phyloP scores from a whole-genome alignment of 129 eudicot species.

The Mikania micrantha region DNA sequence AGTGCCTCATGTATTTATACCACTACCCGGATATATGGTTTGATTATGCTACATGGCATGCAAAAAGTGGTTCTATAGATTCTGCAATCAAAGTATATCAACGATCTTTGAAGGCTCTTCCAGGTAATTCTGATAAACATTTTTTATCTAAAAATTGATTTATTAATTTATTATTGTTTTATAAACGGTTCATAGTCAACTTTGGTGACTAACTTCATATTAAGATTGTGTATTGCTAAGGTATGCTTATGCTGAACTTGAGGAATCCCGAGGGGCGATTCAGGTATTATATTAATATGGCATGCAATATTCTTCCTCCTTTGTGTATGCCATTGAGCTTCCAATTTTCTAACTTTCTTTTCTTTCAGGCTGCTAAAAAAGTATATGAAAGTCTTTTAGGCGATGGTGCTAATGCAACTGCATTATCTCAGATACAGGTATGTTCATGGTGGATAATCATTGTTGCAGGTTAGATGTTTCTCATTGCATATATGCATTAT shows the following conservation, averaged over 20 bases:
- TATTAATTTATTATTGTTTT: constrained; percentile 1
- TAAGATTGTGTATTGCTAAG: constrained; percentile 79
- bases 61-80: constrained; percentile 78
- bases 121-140: constrained; percentile 49
- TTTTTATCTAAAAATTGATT: not conserved
- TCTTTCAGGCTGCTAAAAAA: constrained; percentile 77
- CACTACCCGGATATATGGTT: constrained; percentile 99
- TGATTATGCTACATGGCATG: constrained; percentile 97
- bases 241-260: constrained; percentile 98
- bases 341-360: not conserved
- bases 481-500: not conserved
- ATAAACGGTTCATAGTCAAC: not conserved
- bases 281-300: constrained; percentile 43
- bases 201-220: constrained; percentile 9
- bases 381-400: constrained; percentile 86
- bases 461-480: not conserved
- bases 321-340: constrained; percentile 7
- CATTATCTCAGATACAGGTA: constrained; percentile 94
- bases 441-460: not conserved
- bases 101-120: constrained; percentile 95
- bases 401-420: constrained; percentile 64
- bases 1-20: constrained; percentile 98
- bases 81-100: constrained; percentile 86
- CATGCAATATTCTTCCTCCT: not conserved
- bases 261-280: constrained; percentile 92